These are phyloP conservation scores for Populus trichocarpa DNA, from an alignment of 441 rosid species.

Conservation along the genomic window DNA sequence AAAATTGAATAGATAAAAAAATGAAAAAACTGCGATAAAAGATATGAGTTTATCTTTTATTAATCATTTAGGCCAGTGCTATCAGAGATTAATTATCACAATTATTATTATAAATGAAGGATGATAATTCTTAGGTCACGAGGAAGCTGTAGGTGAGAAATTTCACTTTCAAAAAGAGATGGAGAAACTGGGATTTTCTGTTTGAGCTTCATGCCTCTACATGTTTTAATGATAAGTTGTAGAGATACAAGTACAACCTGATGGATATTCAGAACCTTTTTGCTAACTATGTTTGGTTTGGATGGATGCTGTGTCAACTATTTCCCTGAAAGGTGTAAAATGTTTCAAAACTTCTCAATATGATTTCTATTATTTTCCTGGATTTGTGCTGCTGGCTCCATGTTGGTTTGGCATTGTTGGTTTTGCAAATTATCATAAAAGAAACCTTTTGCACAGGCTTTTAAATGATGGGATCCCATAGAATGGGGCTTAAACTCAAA, in stretches of 20 bases:
- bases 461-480: background rate
- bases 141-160: background rate
- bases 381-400: background rate
- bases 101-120: background rate
- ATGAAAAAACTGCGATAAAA: no score
- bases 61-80: background rate
- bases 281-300: background rate
- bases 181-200: background rate
- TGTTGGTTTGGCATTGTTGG: background rate
- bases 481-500: background rate
- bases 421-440: background rate
- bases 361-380: background rate
- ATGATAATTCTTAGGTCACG: background rate
- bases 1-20: background rate
- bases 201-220: background rate
- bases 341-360: background rate
- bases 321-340: background rate
- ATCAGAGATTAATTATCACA: background rate
- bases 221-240: background rate
- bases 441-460: background rate
- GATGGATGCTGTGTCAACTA: background rate
- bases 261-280: background rate
- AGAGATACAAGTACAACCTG: background rate
- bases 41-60: background rate
- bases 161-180: background rate